A percentile compares a stretch with the other conserved stretches of the same genome.
These are phyloP conservation scores for Pestalotiopsis sp. DNA, from an alignment of 2,329 filamentous ascomycete genomes.

Conservation along the genomic window DNA sequence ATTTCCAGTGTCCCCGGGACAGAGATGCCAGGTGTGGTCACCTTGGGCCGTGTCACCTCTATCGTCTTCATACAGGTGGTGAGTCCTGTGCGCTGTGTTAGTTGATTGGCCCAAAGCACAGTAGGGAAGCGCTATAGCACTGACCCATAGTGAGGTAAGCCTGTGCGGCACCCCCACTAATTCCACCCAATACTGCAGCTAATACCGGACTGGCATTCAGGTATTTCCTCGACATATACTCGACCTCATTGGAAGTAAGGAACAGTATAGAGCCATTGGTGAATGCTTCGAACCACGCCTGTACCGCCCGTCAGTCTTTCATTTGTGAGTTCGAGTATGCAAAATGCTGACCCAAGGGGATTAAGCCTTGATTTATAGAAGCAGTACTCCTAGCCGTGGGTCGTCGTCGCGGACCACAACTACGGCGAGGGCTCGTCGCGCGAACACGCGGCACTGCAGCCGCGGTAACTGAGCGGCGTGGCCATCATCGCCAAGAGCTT, in stretches of 20 bases:
- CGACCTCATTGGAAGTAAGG: conserved; percentile 97
- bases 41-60: conserved; percentile 98
- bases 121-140: conserved; percentile 50
- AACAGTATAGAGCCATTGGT: conserved; percentile 99
- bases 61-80: conserved; percentile 99
- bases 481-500: conserved; percentile 73
- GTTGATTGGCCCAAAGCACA: background rate
- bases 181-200: conserved; percentile 87
- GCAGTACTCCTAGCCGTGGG: conserved; percentile 92
- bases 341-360: background rate
- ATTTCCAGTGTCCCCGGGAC: conserved; percentile 43
- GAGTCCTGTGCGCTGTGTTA: background rate
- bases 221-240: conserved; percentile 84
- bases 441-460: conserved; percentile 97
- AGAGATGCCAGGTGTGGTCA: conserved; percentile 74
- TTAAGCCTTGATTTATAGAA: conserved; percentile 44
- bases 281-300: conserved; percentile 99
- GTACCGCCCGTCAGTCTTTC: background rate
- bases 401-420: conserved; percentile 99
- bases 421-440: conserved; percentile 97
- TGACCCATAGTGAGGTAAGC: conserved; percentile 99
- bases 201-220: conserved; percentile 76
- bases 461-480: conserved; percentile 92
- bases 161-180: conserved; percentile 92
- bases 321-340: background rate